Conservation (phyloP, 345 rosid genomes). For the Citropsis articulata region DNA sequence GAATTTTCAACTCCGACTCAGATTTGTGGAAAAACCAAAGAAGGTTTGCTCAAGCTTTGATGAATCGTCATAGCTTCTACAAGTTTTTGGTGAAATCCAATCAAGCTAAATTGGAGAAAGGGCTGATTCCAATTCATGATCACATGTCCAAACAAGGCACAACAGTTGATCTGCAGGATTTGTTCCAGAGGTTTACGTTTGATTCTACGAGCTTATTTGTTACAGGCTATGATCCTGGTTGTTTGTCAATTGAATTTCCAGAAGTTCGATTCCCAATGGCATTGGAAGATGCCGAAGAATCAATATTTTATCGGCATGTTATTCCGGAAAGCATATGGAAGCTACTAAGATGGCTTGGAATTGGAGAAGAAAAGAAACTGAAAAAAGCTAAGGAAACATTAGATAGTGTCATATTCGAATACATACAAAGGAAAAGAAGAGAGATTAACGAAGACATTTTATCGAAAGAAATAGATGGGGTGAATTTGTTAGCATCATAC, state of each 20-base stretch:
- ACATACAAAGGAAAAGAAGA: conserved; percentile 30
- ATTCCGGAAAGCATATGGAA: conserved; percentile 36
- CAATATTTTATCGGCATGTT: conserved; percentile 19
- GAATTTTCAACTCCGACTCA: conserved; percentile 33
- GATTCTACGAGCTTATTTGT: conserved; percentile 44
- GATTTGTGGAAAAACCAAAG: conserved; percentile 35
- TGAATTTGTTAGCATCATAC: conserved; percentile 41
- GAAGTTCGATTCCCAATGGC: conserved; percentile 29
- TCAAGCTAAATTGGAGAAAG: conserved; percentile 24
- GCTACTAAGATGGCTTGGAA: conserved; percentile 25
- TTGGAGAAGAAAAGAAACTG: conserved; percentile 43
- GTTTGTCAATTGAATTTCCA: conserved; percentile 35
- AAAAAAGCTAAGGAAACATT: conserved; percentile 20
- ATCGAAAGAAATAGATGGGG: conserved; percentile 2
- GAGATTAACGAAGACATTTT: conserved; percentile 11
- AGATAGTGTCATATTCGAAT: conserved; percentile 20
- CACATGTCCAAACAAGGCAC: conserved; percentile 19
- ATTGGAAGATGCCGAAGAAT: conserved; percentile 37
- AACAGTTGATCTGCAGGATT: conserved; percentile 34
- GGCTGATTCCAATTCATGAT: conserved; percentile 36
- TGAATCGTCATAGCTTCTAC: conserved; percentile 25
- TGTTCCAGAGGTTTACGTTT: conserved; percentile 42
- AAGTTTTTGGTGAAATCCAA: conserved; percentile 25
- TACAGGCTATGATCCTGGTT: conserved; percentile 48
- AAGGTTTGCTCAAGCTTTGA: conserved; percentile 23